phyloP scores from a whole-genome alignment of 176 grass and related monocot genomes.

The Poa annua region DNA sequence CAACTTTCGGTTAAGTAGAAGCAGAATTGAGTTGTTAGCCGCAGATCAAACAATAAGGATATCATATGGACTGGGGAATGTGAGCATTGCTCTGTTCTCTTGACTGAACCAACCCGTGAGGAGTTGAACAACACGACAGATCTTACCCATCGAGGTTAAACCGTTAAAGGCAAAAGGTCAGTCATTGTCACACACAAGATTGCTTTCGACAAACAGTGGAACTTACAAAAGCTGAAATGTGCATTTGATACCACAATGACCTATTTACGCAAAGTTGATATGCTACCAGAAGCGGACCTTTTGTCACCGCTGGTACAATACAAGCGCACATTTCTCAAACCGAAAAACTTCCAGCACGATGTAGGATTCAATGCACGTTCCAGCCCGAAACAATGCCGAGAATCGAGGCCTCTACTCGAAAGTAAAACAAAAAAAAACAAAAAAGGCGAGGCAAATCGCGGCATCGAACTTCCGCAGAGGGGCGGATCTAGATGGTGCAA shows the following conservation, averaged over 20 bases:
- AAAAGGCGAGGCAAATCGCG: neutral
- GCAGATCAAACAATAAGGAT: neutral
- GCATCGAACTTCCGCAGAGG: neutral
- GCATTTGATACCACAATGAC: constrained; percentile 23
- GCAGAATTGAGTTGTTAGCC: neutral
- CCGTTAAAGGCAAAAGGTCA: neutral
- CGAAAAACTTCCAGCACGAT: constrained; percentile 1
- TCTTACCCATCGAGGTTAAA: constrained; percentile 31
- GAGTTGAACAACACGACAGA: constrained; percentile 19
- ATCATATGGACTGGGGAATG: neutral
- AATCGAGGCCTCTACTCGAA: constrained; percentile 7
- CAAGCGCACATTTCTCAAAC: constrained; percentile 15
- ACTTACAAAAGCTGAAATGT: constrained; percentile 31
- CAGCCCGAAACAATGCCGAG: neutral
- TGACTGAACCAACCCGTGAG: neutral
- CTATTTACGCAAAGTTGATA: constrained; percentile 35
- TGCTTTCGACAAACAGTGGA: neutral
- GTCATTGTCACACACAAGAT: neutral
- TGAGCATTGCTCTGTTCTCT: constrained; percentile 2
- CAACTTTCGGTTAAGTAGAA: neutral
- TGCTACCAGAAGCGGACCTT: neutral
- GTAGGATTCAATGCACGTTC: constrained; percentile 22
- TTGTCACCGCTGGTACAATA: constrained; percentile 25
- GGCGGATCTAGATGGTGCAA: constrained; percentile 3
- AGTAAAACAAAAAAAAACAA: neutral